Percentiles rank a stretch among this genome's conserved stretches.
These are phyloP conservation scores for Populus tremula DNA, from an alignment of 345 rosid genomes.

Conservation along the genomic window DNA sequence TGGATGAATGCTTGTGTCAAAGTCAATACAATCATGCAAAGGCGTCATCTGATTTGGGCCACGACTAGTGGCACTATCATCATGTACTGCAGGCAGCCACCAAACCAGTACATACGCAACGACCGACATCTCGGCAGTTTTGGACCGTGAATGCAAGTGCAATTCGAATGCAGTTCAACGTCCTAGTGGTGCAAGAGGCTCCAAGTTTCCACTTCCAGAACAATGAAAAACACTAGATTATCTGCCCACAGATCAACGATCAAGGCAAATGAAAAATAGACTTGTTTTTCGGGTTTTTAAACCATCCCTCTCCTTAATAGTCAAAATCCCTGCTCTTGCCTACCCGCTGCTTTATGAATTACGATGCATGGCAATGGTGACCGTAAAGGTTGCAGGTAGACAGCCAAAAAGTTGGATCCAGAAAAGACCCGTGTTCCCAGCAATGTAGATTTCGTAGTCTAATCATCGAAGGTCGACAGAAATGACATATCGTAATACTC, in stretches of 20 bases:
- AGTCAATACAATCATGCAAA: background rate
- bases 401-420: background rate
- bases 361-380: background rate
- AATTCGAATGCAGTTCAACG: background rate
- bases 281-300: background rate
- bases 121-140: background rate
- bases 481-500: background rate
- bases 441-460: background rate
- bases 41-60: background rate
- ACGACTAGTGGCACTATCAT: background rate
- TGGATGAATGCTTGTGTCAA: background rate
- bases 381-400: background rate
- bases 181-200: no score
- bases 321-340: background rate
- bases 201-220: background rate
- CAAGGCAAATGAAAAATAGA: background rate
- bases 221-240: background rate
- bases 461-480: background rate
- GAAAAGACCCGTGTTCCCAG: background rate
- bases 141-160: background rate
- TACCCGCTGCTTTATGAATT: background rate
- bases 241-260: background rate
- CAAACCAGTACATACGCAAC: background rate
- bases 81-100: background rate
- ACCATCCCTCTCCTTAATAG: background rate